phyloP scores from a whole-genome alignment of 441 rosid genomes.

The Croton setiger region DNA sequence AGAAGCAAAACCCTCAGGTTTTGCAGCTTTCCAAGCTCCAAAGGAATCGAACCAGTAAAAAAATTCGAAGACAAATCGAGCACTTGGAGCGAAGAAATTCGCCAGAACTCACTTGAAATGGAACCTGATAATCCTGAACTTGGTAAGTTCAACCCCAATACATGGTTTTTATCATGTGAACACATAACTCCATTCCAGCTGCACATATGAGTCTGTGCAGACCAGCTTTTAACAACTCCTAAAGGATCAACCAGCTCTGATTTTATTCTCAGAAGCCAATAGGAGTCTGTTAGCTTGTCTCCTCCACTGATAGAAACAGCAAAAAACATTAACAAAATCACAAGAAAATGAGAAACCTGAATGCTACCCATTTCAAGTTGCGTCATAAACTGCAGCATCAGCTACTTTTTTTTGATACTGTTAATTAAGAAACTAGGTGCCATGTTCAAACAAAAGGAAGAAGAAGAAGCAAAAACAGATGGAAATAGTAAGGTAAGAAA shows the following conservation, averaged over 20 bases:
- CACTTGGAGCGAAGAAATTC: conserved; percentile 42
- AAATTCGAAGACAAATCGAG: conserved; percentile 68
- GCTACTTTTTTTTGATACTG: conserved; percentile 16
- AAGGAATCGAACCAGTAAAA: conserved; percentile 59
- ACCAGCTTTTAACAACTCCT: conserved; percentile 59
- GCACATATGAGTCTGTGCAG: conserved; percentile 41
- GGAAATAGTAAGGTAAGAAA: conserved; percentile 9
- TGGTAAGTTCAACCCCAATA: conserved; percentile 58
- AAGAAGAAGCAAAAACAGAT: conserved; percentile 9
- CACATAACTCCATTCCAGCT: conserved; percentile 74
- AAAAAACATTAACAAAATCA: conserved; percentile 27
- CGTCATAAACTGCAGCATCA: conserved; percentile 20
- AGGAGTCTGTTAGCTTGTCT: conserved; percentile 35
- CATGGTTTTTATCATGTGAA: conserved; percentile 40
- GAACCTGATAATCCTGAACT: conserved; percentile 60
- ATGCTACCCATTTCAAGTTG: conserved; percentile 35
- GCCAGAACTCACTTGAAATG: conserved; percentile 42
- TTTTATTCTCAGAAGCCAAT: conserved; percentile 56
- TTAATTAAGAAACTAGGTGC: conserved; percentile 15
- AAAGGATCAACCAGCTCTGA: conserved; percentile 47
- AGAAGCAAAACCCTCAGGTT: conserved; percentile 55
- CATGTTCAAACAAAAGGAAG: conserved; percentile 22
- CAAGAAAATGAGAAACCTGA: conserved; percentile 26
- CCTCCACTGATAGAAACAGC: conserved; percentile 20
- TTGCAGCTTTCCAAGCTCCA: conserved; percentile 66